These are phyloP conservation scores for Apophysomyces elegans DNA, from an alignment of 371 early-diverging fungal species.

Conservation along the genomic window DNA sequence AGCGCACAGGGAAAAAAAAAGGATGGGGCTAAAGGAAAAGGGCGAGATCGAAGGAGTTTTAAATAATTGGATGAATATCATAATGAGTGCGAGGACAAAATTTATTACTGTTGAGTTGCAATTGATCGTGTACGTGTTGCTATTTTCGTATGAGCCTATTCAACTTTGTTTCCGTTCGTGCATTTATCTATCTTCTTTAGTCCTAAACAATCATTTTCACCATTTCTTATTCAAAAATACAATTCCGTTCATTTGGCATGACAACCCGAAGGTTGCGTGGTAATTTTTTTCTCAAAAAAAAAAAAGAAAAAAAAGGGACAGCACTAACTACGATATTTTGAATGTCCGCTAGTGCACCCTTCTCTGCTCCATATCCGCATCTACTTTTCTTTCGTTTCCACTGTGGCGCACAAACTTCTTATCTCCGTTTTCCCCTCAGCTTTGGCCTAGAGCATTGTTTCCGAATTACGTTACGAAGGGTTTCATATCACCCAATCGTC, in stretches of 20 bases:
- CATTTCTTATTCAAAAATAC: neutral
- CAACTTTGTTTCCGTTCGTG: slow-evolving; percentile 9
- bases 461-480: neutral
- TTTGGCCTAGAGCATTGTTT: slow-evolving; percentile 2
- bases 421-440: slow-evolving; percentile 8
- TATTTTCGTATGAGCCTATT: slow-evolving; percentile 15
- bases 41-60: slow-evolving; percentile 21
- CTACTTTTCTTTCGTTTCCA: slow-evolving; percentile 9
- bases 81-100: slow-evolving; percentile 19
- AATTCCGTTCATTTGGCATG: neutral
- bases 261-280: neutral
- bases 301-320: neutral
- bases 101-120: slow-evolving; percentile 15
- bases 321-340: neutral
- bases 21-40: slow-evolving; percentile 18
- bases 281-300: neutral
- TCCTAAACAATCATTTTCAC: neutral
- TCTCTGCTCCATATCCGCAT: slow-evolving; percentile 3
- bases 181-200: neutral
- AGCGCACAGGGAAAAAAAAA: slow-evolving; percentile 16
- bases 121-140: slow-evolving; percentile 8
- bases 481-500: slow-evolving; percentile 3
- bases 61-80: slow-evolving; percentile 19
- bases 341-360: slow-evolving; percentile 6
- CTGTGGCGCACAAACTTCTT: slow-evolving; percentile 9